Conservation (phyloP, 768 basidiomycete genomes). For the Neoboletus magnificus region DNA sequence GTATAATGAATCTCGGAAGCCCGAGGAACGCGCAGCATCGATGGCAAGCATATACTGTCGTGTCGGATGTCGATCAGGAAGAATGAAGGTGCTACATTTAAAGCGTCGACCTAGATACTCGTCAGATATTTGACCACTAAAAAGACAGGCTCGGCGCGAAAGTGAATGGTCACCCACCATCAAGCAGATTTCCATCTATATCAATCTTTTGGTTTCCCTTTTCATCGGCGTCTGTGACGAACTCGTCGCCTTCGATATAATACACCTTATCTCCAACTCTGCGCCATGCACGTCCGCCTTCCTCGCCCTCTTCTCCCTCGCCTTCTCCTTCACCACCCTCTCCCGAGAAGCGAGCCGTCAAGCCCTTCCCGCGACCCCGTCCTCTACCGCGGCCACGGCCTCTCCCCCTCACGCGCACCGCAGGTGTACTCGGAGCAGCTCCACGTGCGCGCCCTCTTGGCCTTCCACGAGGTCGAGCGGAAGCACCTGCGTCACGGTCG, state of each 20-base stretch:
- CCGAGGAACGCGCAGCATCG: constrained; percentile 93
- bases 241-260: constrained; percentile 86
- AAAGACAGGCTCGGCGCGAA: neutral
- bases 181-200: constrained; percentile 74
- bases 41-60: constrained; percentile 94
- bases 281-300: constrained; percentile 63
- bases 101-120: constrained; percentile 67
- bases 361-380: constrained; percentile 35
- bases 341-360: constrained; percentile 23
- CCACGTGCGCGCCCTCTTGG: constrained; percentile 40
- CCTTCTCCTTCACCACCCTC: constrained; percentile 40
- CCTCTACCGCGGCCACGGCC: constrained; percentile 44
- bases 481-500: constrained; percentile 34
- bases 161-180: constrained; percentile 50
- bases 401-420: constrained; percentile 28
- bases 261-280: constrained; percentile 72
- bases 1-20: constrained; percentile 96
- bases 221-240: constrained; percentile 75
- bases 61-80: constrained; percentile 80
- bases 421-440: constrained; percentile 28
- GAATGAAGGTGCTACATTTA: constrained; percentile 86
- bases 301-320: constrained; percentile 39
- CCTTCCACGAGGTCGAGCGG: constrained; percentile 35
- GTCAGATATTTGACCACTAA: neutral
- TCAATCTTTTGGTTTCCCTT: constrained; percentile 95